phyloP scores from a whole-genome alignment of 257 asterid genomes.

The Ajuga chamaepitys region DNA sequence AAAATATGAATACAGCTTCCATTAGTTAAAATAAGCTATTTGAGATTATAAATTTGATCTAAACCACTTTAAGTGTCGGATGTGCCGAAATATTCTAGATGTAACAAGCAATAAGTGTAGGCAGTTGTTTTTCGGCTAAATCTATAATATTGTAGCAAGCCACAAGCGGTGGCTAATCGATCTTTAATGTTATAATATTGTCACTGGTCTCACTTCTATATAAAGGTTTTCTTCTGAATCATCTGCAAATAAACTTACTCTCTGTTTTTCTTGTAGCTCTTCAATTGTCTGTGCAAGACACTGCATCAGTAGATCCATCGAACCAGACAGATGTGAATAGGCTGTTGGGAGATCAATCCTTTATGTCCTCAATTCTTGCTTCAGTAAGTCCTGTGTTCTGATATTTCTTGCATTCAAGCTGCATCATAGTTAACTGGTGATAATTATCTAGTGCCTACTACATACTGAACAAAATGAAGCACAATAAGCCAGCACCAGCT shows the following conservation, averaged over 20 bases:
- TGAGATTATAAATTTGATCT: too few relatives aligned
- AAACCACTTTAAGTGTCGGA: too few relatives aligned
- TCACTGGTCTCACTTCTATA: background rate
- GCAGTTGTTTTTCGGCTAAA: too few relatives aligned
- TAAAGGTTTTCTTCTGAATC: background rate
- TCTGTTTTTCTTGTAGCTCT: constrained; percentile 53
- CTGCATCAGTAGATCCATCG: constrained; percentile 56
- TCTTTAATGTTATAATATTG: background rate
- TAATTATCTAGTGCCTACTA: background rate
- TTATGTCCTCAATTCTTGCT: constrained; percentile 68
- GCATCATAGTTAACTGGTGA: background rate
- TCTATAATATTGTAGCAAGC: background rate
- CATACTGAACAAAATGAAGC: background rate
- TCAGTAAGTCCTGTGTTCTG: constrained; percentile 46
- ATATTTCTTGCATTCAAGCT: background rate
- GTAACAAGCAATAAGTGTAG: too few relatives aligned
- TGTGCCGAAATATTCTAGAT: too few relatives aligned
- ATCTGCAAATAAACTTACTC: background rate
- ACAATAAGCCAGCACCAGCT: background rate
- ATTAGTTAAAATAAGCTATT: too few relatives aligned
- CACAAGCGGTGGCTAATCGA: background rate
- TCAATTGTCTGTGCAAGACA: constrained; percentile 82
- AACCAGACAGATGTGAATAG: constrained; percentile 62
- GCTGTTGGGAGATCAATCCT: constrained; percentile 71
- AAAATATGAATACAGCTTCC: too few relatives aligned